Evolutionary conservation across 2,329 filamentous ascomycete genomes (phyloP), one percentile per base, ranked within the genome.

Genomic region (Clarireedia sp.): DNA sequence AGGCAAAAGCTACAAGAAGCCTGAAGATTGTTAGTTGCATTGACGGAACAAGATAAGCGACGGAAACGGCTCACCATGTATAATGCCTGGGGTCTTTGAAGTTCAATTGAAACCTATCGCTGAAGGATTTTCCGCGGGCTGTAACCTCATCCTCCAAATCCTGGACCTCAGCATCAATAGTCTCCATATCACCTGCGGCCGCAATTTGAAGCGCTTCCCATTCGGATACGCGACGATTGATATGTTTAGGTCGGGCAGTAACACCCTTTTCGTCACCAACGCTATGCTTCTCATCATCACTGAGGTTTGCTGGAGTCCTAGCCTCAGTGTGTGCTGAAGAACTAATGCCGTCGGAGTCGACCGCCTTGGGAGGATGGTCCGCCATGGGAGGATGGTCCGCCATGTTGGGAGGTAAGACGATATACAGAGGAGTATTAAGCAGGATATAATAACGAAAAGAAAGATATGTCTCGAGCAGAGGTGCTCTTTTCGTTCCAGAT

Each of bases 61-160:
- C 4, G 2, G 14, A 3, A 40, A 46, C 3, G 29, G 51, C 53
- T 36, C 37, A 61, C 60, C 63, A 66, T 12, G 85, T 89, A 67
- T 87, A 89, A 64, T 82, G 70, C 52, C 74, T 79, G 0, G 83
- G 82, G 66, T 86, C 77, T 50, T 74, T 75, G 70, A 87, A 82
- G 37, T 78, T 70, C 44, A 85, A 59, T 41, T 84, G 73, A 64
- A 82, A 81, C 59, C 63, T 63, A 58, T 64, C 65, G 1, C 60
- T 61, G 2, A 59, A 63, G 43, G 49, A 49, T 19, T 62, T 63
- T 9, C 63, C 57, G 57, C 64, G 60, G 14, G 48, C 58, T 23
- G 61, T 57, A 16, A 71, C 58, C 16, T 66, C 63, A 2, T 62
- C 60, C 43, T 71, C 69, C 26, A 70, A 64, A 49, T 66, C 62